Evolutionary conservation across 768 basidiomycete species (phyloP), one percentile per base, ranked within the genome.

Genomic region (Sarcodon aspratus): DNA sequence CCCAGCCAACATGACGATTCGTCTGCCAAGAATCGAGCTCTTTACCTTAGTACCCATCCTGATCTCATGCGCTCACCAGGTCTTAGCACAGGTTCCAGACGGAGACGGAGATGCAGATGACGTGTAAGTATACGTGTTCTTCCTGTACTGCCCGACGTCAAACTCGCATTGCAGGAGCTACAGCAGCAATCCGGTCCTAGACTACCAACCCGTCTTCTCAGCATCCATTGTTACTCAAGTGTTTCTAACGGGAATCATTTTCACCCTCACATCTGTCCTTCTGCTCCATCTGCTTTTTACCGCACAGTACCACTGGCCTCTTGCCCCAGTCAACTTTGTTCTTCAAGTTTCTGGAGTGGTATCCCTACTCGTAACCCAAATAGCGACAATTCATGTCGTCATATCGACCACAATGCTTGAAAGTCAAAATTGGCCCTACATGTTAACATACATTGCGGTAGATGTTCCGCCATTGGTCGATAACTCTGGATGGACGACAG

Each of bases 211-310:
- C 0, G 64, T 71, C 0, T 97, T 96, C 59, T 82, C 83, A 6
- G 82, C 83, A 52, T 93, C 94, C 0, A 76, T 97, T 12, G 93
- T 95, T 2, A 77, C 95, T 0, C 96, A 99, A 59, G 79, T 97
- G 46, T 74, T 96, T 51, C 68, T 95, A 47, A 82, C 80, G 1
- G 91, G 91, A 43, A 76, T 96, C 53, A 79, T 90, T 6, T 68
- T 95, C 53, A 88, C 95, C 9, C 78, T 98, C 52, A 77, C 87
- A 42, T 71, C 75, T 42, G 84, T 95, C 15, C 81, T 99, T 38
- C 73, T 96, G 57, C 80, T 96, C 49, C 93, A 98, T 56, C 81
- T 99, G 55, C 63, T 92, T 51, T 96, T 99, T 68, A 97, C 96
- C 5, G 86, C 85, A 0, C 91, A 95, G 61, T 97, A 95, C 55